Evolutionary conservation across 495 filamentous ascomycete genomes (phyloP).

Genomic region (Rhypophila decipiens): DNA sequence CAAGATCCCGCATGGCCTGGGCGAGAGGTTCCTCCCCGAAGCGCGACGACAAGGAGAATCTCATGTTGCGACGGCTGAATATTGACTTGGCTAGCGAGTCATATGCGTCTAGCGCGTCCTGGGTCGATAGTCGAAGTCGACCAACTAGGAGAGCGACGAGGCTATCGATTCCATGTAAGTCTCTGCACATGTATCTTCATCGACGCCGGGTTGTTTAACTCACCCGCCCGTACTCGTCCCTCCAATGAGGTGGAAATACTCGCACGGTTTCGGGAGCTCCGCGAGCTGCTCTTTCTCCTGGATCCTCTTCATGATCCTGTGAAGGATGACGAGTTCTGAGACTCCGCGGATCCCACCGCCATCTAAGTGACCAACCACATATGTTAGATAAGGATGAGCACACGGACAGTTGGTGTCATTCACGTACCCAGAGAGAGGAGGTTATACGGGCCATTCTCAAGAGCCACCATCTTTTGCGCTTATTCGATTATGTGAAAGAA

Average conservation of each 20-base stretch:
- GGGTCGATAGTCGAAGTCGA: conserved; percentile 25
- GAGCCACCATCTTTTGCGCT: background rate
- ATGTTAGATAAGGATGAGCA: background rate
- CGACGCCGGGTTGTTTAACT: too few relatives aligned
- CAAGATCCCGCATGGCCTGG: conserved; percentile 7
- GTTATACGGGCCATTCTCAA: conserved; percentile 8
- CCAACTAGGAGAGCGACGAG: conserved; percentile 33
- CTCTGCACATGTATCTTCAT: too few relatives aligned
- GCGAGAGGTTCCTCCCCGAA: conserved; percentile 9
- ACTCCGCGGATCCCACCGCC: conserved; percentile 34
- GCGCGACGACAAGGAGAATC: conserved; percentile 1
- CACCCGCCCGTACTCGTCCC: conserved; percentile 37
- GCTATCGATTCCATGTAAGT: too few relatives aligned
- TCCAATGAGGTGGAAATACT: conserved; percentile 33
- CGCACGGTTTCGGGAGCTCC: conserved; percentile 25
- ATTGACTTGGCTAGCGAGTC: conserved; percentile 16
- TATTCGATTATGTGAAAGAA: too few relatives aligned
- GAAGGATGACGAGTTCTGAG: conserved; percentile 27
- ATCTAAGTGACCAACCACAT: conserved; percentile 16
- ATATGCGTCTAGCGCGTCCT: conserved; percentile 25
- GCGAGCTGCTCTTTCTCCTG: conserved; percentile 8
- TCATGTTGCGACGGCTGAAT: conserved; percentile 19
- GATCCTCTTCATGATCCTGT: conserved; percentile 27
- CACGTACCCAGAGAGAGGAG: conserved; percentile 16
- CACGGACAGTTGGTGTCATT: background rate